A percentile compares a stretch with the other conserved stretches of the same genome.
Conservation (phyloP, 2,329 filamentous ascomycete genomes). For the Escovopsis sp. region DNA sequence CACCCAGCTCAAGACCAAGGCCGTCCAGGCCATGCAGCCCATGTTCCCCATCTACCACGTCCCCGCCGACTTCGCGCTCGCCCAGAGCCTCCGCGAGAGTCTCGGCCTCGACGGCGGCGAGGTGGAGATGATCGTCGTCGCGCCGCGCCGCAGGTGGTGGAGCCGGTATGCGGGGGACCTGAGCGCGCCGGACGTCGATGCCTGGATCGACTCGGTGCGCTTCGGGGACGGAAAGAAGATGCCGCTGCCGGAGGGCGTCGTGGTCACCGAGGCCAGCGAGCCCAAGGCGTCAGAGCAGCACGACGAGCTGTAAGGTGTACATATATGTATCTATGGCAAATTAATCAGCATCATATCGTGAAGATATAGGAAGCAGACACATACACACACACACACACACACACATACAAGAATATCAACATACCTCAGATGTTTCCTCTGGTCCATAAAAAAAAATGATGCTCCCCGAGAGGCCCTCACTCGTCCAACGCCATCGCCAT, state of each 20-base stretch:
- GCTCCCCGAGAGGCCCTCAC: conserved; percentile 4
- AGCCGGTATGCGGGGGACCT: conserved; percentile 52
- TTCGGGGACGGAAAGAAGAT: conserved; percentile 75
- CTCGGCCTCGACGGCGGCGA: conserved; percentile 42
- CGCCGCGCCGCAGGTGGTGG: conserved; percentile 78
- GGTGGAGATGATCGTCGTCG: conserved; percentile 65
- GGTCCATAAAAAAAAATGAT: no score
- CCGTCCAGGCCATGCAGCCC: conserved; percentile 47
- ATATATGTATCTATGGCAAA: not conserved
- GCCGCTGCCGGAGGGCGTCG: conserved; percentile 50
- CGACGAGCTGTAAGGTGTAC: conserved; percentile 31
- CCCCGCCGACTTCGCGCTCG: conserved; percentile 28
- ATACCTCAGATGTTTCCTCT: conserved; percentile 4
- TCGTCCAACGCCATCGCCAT: conserved; percentile 37
- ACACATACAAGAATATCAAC: conserved; percentile 1
- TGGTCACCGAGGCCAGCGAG: conserved; percentile 11
- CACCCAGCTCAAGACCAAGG: conserved; percentile 61
- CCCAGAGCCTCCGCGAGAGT: conserved; percentile 26
- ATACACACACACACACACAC: conserved; percentile 2
- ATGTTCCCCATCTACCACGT: conserved; percentile 77
- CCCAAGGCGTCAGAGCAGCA: conserved; percentile 15
- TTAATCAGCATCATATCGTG: not conserved
- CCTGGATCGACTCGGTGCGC: conserved; percentile 82
- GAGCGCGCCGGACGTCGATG: conserved; percentile 49
- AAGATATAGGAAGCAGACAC: not conserved